Conservation (phyloP, 2,329 filamentous ascomycete species). For the Penicillium palitans region DNA sequence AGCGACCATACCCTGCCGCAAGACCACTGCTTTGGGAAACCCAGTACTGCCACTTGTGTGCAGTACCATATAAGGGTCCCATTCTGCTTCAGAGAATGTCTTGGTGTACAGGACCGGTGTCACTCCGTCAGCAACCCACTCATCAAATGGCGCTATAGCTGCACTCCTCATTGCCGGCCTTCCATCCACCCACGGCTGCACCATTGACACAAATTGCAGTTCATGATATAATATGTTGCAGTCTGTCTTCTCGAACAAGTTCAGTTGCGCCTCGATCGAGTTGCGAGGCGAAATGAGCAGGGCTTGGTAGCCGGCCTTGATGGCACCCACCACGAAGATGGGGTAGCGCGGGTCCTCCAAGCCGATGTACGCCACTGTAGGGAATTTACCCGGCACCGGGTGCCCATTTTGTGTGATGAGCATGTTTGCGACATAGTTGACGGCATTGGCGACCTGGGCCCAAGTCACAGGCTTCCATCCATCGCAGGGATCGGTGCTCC, state of each 20-base stretch:
- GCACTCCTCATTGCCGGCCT: too few species aligned
- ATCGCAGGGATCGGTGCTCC: not conserved
- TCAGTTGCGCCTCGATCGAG: not conserved
- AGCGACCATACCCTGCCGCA: too few species aligned
- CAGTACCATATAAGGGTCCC: too few species aligned
- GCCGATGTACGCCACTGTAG: not conserved
- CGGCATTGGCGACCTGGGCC: not conserved
- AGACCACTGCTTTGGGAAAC: too few species aligned
- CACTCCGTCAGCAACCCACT: too few species aligned
- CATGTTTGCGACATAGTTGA: not conserved
- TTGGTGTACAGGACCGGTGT: too few species aligned
- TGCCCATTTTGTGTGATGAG: not conserved
- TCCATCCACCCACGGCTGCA: too few species aligned
- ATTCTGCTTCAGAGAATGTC: too few species aligned
- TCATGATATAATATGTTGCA: not conserved
- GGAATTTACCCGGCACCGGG: not conserved
- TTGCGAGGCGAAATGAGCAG: not conserved
- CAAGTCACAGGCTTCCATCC: not conserved
- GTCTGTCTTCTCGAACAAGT: not conserved
- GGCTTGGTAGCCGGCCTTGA: not conserved
- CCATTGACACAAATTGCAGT: not conserved
- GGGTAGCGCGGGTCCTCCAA: not conserved
- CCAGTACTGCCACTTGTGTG: too few species aligned
- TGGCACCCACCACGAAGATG: not conserved
- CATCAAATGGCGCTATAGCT: too few species aligned